Evolutionary conservation across 1,284 basidiomycete genomes (phyloP), one percentile per base, ranked within the genome.

Genomic region (Ceratobasidium sp.): DNA sequence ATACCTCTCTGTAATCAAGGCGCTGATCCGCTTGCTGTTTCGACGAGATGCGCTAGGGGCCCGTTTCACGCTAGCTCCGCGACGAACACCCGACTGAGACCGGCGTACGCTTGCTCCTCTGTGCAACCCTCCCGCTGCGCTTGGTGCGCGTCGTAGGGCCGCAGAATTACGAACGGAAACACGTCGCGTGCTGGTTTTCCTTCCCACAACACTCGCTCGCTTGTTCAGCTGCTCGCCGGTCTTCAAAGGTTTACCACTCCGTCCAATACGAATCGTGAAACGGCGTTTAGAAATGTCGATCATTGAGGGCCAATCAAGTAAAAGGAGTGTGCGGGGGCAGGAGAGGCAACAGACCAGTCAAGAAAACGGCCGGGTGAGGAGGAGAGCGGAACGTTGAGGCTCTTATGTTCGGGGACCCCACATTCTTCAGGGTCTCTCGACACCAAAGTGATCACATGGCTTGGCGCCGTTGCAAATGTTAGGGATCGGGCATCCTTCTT

Each of bases 361-460:
- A 20, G 6, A 34, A 13, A 45, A 20, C 6, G 53, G 32, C 2
- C 50, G 27, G 29, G 32, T 45, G 43, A 20, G 10, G 15, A 55
- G 31, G 32, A 35, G 57, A 60, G 43, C 42, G 2, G 17, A 32
- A 25, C 17, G 17, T 45, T 4, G 40, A 27, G 35, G 27, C 45
- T 35, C 49, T n/a, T 60, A 31, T 45, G 57, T 25, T n/a, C 38
- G 57, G 57, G 57, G 57, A 34, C 57, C 57, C 57, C 57, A 47
- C 57, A 49, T 45, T 20, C 17, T 20, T 25, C 54, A 60, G 57
- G 57, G 57, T 60, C 43, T 22, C 13, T 45, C 27, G 15, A n/a
- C n/a, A n/a, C n/a, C n/a, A n/a, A n/a, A n/a, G n/a, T 56, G 54
- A 60, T 60, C 57, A 60, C 57, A 60, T 60, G 57, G n/a, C n/a